These are phyloP conservation scores for Phytophthora pluvialis DNA, from an alignment of 352 stramenopile genomes.

Conservation along the genomic window DNA sequence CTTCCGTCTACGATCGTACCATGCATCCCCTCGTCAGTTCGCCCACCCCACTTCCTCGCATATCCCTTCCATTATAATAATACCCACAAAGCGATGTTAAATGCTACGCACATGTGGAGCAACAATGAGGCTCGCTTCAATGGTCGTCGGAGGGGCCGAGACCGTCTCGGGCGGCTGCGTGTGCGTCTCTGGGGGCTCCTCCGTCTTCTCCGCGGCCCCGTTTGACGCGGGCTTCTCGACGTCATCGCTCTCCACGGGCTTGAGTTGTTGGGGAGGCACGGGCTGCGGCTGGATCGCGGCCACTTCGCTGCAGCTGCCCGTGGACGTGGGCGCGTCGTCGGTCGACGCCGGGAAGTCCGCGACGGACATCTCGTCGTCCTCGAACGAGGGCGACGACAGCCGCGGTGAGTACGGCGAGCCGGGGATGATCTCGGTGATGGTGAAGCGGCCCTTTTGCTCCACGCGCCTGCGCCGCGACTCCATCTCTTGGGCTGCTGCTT, in stretches of 20 bases:
- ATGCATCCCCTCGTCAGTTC: constrained; percentile 6
- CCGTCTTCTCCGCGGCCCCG: constrained; percentile 3
- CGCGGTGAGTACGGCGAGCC: constrained; percentile 53
- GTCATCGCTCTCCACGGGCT: neutral
- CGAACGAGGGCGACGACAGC: constrained; percentile 27
- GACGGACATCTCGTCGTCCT: constrained; percentile 26
- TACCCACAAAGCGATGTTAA: neutral
- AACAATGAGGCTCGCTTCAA: constrained; percentile 8
- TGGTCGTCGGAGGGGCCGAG: constrained; percentile 6
- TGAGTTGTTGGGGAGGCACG: constrained; percentile 5
- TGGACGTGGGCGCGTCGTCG: constrained; percentile 19
- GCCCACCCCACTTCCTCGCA: neutral
- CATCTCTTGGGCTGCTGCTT: constrained; percentile 25
- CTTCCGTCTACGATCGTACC: constrained; percentile 26
- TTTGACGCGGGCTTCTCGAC: constrained; percentile 1
- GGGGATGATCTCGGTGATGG: constrained; percentile 80
- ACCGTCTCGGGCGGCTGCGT: constrained; percentile 31
- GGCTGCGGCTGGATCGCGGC: constrained; percentile 24
- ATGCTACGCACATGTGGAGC: constrained; percentile 19
- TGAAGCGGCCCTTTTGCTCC: constrained; percentile 82
- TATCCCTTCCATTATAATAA: constrained; percentile 4
- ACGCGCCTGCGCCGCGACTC: constrained; percentile 57
- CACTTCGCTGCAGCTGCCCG: constrained; percentile 18
- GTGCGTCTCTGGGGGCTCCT: constrained; percentile 25
- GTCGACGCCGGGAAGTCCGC: constrained; percentile 14